Evolutionary conservation across 2,329 filamentous ascomycete species (phyloP), one percentile per base, ranked within the genome.

Genomic region (Intubia oerlemansii): DNA sequence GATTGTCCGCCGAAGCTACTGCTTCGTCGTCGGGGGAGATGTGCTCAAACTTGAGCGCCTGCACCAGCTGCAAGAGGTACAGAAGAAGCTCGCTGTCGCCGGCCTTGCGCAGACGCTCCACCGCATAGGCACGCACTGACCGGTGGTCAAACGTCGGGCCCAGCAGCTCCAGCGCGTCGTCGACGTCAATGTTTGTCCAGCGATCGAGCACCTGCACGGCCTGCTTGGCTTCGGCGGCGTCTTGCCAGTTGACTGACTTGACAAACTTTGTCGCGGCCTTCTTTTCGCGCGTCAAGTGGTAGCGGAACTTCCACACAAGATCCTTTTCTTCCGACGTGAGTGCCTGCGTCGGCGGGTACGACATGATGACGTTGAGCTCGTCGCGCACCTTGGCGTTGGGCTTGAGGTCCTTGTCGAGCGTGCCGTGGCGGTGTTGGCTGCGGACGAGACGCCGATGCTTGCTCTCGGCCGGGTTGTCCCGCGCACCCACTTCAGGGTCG

Each of bases 141-240:
- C 73, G 62, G 40, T 91, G 91, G 44, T 90, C 79, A 37, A 95
- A 91, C 0, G 77, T 82, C 8, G 88, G 85, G 0, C 88, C 88
- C 2, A 98, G 68, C 9, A 98, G 59, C 48, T 98, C 88, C 25
- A 98, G 62, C 12, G 85, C 88, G 53, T 95, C 88, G 42, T 98
- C 90, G 5, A 98, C 74, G 44, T 95, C 88, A 33, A 98, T 92
- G 39, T 91, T 81, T 0, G 79, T 90, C 88, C 88, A 98, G 41
- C 84, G 85, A 0, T 76, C 70, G 12, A 98, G 62, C 5, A 98
- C 69, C 35, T 90, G 80, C 15, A 88, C 78, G 5, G 85, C 84
- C 52, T 93, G 82, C 34, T 78, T 74, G 4, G 34, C 32, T 31
- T 40, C 38, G n/a, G 33, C 34, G 10, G 30, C 27, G 30, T 40